phyloP scores from a whole-genome alignment of 768 basidiomycete genomes.

The Podaxis mareebaensis region DNA sequence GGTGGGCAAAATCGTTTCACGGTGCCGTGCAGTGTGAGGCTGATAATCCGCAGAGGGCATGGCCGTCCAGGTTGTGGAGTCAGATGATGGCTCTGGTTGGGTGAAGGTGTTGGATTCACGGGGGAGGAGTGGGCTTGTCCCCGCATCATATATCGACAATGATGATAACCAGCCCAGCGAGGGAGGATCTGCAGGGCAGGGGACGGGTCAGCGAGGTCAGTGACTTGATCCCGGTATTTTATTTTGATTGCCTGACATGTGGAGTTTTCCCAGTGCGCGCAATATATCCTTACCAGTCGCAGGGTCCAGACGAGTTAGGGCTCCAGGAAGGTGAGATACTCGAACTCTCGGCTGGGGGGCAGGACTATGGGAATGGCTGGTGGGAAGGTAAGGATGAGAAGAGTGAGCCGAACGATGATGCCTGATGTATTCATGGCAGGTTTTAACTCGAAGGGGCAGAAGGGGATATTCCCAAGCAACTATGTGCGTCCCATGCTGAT shows the following conservation, averaged over 20 bases:
- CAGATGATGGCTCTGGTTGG: slow-evolving; percentile 88
- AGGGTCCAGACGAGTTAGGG: slow-evolving; percentile 69
- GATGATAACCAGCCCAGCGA: slow-evolving; percentile 29
- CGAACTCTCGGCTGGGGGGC: slow-evolving; percentile 67
- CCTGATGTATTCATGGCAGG: slow-evolving; percentile 42
- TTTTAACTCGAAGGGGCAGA: slow-evolving; percentile 55
- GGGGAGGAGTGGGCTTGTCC: slow-evolving; percentile 73
- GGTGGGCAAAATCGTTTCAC: slow-evolving; percentile 38
- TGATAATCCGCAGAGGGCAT: slow-evolving; percentile 51
- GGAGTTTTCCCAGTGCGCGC: slow-evolving; percentile 60
- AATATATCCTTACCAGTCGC: slow-evolving; percentile 77
- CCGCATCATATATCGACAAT: slow-evolving; percentile 74
- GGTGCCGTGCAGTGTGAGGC: neutral
- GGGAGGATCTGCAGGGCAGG: slow-evolving; percentile 26
- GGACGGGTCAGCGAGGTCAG: slow-evolving; percentile 54
- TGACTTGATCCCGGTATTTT: slow-evolving; percentile 10
- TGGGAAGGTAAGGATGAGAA: slow-evolving; percentile 66
- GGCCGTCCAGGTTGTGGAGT: slow-evolving; percentile 66
- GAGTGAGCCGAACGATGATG: slow-evolving; percentile 4
- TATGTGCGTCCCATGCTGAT: slow-evolving; percentile 57
- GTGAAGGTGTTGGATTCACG: slow-evolving; percentile 64
- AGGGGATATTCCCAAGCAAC: slow-evolving; percentile 86
- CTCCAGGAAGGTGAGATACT: slow-evolving; percentile 62
- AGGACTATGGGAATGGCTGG: slow-evolving; percentile 77
- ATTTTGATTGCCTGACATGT: slow-evolving; percentile 13